phyloP scores from a whole-genome alignment of 1,139 yeast genomes.

The Saccharomyces hybrid region DNA sequence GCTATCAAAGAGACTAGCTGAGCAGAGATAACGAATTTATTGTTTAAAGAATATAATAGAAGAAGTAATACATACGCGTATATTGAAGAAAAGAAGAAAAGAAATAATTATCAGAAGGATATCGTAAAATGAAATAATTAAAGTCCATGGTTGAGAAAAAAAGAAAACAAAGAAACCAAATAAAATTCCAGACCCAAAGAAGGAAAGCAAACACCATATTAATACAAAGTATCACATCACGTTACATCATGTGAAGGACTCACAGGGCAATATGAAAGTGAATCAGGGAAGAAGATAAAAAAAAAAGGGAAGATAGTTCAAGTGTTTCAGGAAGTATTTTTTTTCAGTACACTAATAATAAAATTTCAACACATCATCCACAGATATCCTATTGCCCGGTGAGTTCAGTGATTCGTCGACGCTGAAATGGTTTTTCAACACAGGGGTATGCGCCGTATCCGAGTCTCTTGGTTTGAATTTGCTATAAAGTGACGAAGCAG shows the following conservation, averaged over 20 bases:
- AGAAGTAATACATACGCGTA: neutral
- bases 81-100: neutral
- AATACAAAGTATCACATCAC: neutral
- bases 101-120: neutral
- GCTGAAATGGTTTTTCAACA: conserved; percentile 15
- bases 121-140: neutral
- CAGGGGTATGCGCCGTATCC: conserved; percentile 16
- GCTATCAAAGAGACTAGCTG: conserved; percentile 4
- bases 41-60: conserved; percentile 2
- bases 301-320: neutral
- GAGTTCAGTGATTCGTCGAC: conserved; percentile 12
- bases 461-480: conserved; percentile 7
- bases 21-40: neutral
- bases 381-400: conserved; percentile 16
- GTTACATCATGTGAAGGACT: neutral
- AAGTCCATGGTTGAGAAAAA: neutral
- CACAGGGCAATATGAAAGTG: neutral
- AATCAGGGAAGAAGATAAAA: conserved; percentile 2
- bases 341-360: conserved; percentile 22
- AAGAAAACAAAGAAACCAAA: neutral
- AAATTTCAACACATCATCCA: conserved; percentile 27
- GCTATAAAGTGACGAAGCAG: neutral
- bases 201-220: neutral
- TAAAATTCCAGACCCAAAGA: neutral
- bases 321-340: conserved; percentile 11